These are phyloP conservation scores for Saksenaea oblongispora DNA, from an alignment of 371 early-diverging fungal genomes.

Conservation along the genomic window DNA sequence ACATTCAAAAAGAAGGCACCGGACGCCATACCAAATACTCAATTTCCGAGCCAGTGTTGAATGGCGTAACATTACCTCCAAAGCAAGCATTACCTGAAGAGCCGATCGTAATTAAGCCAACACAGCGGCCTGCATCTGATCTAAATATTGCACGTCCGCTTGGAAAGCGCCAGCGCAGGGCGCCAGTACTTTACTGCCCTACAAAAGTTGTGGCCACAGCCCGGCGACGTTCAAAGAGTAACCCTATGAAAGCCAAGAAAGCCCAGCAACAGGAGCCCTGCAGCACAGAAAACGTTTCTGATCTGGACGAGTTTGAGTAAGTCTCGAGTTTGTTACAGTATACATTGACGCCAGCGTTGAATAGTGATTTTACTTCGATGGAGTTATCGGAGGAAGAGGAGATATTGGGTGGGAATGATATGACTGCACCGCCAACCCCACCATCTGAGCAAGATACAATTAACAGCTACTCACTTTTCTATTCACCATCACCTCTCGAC, in stretches of 20 bases:
- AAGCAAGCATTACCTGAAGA: slow-evolving; percentile 45
- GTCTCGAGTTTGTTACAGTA: neutral
- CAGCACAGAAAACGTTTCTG: slow-evolving; percentile 23
- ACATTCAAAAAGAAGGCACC: slow-evolving; percentile 39
- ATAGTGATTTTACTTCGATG: slow-evolving; percentile 15
- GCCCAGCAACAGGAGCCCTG: neutral
- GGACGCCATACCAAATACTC: slow-evolving; percentile 49
- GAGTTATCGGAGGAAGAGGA: slow-evolving; percentile 28
- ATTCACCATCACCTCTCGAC: slow-evolving; percentile 36
- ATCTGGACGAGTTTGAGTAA: slow-evolving; percentile 33
- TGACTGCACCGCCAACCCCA: neutral
- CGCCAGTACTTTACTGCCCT: slow-evolving; percentile 30
- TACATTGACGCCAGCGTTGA: neutral
- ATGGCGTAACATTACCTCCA: slow-evolving; percentile 33
- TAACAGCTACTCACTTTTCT: slow-evolving; percentile 38
- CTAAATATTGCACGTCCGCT: slow-evolving; percentile 7
- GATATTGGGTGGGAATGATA: neutral
- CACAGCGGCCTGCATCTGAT: slow-evolving; percentile 13
- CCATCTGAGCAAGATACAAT: slow-evolving; percentile 44
- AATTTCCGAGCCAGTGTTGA: slow-evolving; percentile 40
- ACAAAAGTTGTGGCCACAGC: neutral
- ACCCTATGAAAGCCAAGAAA: neutral
- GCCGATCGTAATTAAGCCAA: slow-evolving; percentile 43
- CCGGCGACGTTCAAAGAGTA: neutral
- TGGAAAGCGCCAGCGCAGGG: slow-evolving; percentile 39